A percentile compares a stretch with the other conserved stretches of the same genome.
Evolutionary conservation across 73 alveolate species (phyloP).

Genomic region (Uronychia setigera): DNA sequence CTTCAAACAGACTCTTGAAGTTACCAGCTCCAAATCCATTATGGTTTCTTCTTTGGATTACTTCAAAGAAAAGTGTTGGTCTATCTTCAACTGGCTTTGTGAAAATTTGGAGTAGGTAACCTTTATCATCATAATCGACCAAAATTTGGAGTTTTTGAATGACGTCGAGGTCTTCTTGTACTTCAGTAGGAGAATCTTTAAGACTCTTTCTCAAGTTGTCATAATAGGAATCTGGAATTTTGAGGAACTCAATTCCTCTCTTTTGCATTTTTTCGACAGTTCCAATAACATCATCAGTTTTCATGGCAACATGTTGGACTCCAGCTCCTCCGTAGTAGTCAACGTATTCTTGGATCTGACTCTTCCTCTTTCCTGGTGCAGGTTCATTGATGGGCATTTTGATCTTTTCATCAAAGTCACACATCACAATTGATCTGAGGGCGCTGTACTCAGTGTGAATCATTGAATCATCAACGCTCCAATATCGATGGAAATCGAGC

Average conservation of each 20-base stretch:
- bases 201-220: constrained; percentile 82
- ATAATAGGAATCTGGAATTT: constrained; percentile 85
- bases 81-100: constrained; percentile 92
- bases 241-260: constrained; percentile 89
- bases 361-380: constrained; percentile 83
- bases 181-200: constrained; percentile 63
- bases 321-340: constrained; percentile 93
- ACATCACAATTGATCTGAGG: constrained; percentile 82
- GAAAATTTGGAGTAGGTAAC: constrained; percentile 80
- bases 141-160: constrained; percentile 68
- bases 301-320: constrained; percentile 79
- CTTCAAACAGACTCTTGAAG: constrained; percentile 82
- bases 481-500: constrained; percentile 90
- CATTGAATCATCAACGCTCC: constrained; percentile 91
- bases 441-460: constrained; percentile 90
- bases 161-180: constrained; percentile 77
- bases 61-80: constrained; percentile 89
- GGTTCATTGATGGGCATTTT: constrained; percentile 96
- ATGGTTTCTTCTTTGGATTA: constrained; percentile 82
- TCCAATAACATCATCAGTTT: constrained; percentile 66
- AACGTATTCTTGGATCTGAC: constrained; percentile 90
- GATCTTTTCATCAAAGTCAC: constrained; percentile 86
- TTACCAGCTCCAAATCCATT: constrained; percentile 90
- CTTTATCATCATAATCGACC: constrained; percentile 87
- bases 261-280: constrained; percentile 72